Evolutionary conservation across 2,329 filamentous ascomycete species (phyloP).

Genomic region (Microcyclosporella mali): DNA sequence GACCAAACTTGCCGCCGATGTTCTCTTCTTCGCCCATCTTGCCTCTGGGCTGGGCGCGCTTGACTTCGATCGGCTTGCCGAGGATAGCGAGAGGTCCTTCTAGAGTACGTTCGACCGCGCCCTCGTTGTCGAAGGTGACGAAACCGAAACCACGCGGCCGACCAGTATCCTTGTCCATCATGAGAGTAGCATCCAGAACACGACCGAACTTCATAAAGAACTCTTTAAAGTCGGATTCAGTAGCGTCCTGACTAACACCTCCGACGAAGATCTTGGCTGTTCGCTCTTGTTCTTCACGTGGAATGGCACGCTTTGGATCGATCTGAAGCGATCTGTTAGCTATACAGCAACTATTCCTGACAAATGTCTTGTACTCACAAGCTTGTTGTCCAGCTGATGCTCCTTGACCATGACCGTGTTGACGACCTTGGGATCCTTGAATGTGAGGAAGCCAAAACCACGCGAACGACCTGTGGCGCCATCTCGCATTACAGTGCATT

Average conservation of each 20-base stretch:
- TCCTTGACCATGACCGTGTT: constrained; percentile 99
- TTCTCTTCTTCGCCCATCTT: constrained; percentile 84
- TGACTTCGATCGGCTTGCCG: constrained; percentile 94
- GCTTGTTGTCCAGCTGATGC: constrained; percentile 95
- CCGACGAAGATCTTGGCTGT: constrained; percentile 99
- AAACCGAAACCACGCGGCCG: constrained; percentile 93
- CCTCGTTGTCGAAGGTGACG: constrained; percentile 94
- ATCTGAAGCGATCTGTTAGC: constrained; percentile 56
- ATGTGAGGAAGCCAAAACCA: constrained; percentile 95
- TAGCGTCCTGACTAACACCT: constrained; percentile 94
- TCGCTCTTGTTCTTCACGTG: constrained; percentile 94
- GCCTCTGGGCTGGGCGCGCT: constrained; percentile 91
- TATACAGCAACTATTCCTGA: constrained; percentile 15
- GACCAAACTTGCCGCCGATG: constrained; percentile 43
- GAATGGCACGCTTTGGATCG: constrained; percentile 94
- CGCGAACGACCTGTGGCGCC: constrained; percentile 86
- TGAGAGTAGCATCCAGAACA: constrained; percentile 93
- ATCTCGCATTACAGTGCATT: constrained; percentile 99
- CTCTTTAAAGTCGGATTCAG: constrained; percentile 89
- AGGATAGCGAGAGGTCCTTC: constrained; percentile 82
- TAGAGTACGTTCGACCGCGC: constrained; percentile 87
- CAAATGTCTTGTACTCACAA: constrained; percentile 56
- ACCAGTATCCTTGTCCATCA: constrained; percentile 99
- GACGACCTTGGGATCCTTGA: constrained; percentile 94
- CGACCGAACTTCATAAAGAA: constrained; percentile 97